phyloP scores from a whole-genome alignment of 345 rosid species.

The Rhodomyrtus tomentosa region DNA sequence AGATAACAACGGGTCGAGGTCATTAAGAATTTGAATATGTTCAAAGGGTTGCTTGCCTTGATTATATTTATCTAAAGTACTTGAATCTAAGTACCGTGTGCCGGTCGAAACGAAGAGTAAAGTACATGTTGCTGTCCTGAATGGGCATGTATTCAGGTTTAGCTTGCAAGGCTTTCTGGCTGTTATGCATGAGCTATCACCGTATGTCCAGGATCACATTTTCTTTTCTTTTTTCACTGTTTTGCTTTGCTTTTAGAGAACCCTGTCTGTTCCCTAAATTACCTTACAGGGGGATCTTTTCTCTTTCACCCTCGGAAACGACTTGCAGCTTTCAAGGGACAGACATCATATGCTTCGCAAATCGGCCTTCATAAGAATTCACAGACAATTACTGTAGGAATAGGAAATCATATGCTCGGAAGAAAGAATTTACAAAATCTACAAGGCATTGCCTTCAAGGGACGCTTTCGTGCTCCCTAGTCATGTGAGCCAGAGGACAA shows the following conservation, averaged over 20 bases:
- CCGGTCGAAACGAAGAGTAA: neutral
- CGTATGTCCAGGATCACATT: neutral
- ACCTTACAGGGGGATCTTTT: neutral
- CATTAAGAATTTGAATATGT: neutral
- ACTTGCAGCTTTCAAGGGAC: neutral
- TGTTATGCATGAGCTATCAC: neutral
- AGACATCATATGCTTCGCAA: neutral
- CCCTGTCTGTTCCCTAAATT: neutral
- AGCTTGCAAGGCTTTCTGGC: neutral
- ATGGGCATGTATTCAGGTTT: neutral
- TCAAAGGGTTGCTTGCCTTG: neutral
- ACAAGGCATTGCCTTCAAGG: neutral
- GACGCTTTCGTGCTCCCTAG: neutral
- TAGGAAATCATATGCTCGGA: neutral
- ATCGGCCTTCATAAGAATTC: neutral
- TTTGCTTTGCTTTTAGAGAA: neutral
- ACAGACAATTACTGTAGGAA: neutral
- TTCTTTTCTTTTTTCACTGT: neutral
- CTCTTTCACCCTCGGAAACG: neutral
- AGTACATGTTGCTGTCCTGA: neutral
- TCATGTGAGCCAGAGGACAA: neutral
- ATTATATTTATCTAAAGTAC: neutral
- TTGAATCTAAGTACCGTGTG: neutral
- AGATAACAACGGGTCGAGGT: neutral
- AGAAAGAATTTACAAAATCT: neutral